phyloP scores from a whole-genome alignment of 1,284 basidiomycete genomes.

The Coniferiporia weirii region DNA sequence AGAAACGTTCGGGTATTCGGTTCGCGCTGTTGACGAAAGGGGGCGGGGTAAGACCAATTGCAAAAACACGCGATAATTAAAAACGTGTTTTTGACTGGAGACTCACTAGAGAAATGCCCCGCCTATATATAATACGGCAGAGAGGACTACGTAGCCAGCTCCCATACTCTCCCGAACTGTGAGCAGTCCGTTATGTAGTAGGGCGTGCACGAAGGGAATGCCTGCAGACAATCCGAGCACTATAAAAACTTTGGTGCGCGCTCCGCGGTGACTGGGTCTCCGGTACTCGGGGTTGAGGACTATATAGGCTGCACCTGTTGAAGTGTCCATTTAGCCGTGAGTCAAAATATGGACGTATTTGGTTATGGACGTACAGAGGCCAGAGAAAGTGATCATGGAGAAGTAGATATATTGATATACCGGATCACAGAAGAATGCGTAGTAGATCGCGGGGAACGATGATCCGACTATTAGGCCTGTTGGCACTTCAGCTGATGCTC shows the following conservation, averaged over 20 bases:
- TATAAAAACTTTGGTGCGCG: conserved; percentile 79
- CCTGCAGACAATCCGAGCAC: conserved; percentile 72
- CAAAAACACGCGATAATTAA: conserved; percentile 17
- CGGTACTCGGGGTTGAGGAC: conserved; percentile 79
- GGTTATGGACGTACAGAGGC: conserved; percentile 47
- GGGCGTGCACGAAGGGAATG: conserved; percentile 66
- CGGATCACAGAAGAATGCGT: conserved; percentile 66
- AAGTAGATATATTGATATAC: conserved; percentile 50
- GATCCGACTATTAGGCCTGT: conserved; percentile 71
- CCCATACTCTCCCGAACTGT: conserved; percentile 60
- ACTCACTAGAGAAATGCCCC: conserved; percentile 81
- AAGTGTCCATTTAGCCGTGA: background rate
- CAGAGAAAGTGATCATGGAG: conserved; percentile 48
- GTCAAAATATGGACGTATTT: background rate
- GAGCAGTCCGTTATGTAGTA: conserved; percentile 51
- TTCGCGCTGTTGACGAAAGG: conserved; percentile 51
- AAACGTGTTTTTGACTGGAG: background rate
- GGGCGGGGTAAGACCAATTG: conserved; percentile 7
- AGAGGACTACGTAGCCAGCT: conserved; percentile 60
- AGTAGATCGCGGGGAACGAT: conserved; percentile 71
- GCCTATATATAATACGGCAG: conserved; percentile 66
- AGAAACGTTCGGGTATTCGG: conserved; percentile 74
- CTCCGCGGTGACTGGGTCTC: conserved; percentile 69
- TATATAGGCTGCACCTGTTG: conserved; percentile 61
- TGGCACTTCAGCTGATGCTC: background rate